Evolutionary conservation across 108 stramenopile genomes (phyloP), one percentile per base, ranked within the genome.

Genomic region (Epipyxis sp.): DNA sequence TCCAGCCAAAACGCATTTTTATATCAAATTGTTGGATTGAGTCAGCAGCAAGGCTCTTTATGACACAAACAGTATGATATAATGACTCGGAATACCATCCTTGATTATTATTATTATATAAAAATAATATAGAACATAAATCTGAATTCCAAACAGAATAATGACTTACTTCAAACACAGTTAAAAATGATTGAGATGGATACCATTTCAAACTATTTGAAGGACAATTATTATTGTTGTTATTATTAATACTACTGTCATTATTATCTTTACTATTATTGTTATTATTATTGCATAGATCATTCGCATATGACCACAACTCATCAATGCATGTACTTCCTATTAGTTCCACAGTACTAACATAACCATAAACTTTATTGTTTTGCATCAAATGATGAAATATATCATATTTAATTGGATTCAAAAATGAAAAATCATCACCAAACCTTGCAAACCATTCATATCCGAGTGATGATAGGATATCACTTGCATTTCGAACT

Each of bases 401-500:
- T 50, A 50, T 6, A 50, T 50, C 13, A 50, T 50, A 50, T 50
- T 20, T 20, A 13, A 50, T 50, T 13, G 46, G 46, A 50, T 50
- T 13, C 20, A 50, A 50, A 13, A 65, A 29, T 10, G 3, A 10
- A 16, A 32, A 65, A 37, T 65, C 61, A 29, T 65, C 61, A 37
- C 61, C 61, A 37, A 65, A 65, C 6, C 61, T 16, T 10, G 34
- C 10, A 37, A 65, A 65, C 61, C 61, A 65, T 29, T 65, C 61
- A 37, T 35, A 65, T 29, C 61, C 61, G 6, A 29, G 35, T 10
- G 61, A 29, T 3, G 61, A 29, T 37, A 65, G 25, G 6, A 65
- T 29, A 10, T 3, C 25, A 29, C 6, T 6, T 37, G 61, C 61
- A 6, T 65, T 32, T 10, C 20, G 34, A 37, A 16, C 30, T 37